Evolutionary conservation across 352 stramenopile species (phyloP), one percentile per base, ranked within the genome.

Genomic region (Phytophthora fragariae): DNA sequence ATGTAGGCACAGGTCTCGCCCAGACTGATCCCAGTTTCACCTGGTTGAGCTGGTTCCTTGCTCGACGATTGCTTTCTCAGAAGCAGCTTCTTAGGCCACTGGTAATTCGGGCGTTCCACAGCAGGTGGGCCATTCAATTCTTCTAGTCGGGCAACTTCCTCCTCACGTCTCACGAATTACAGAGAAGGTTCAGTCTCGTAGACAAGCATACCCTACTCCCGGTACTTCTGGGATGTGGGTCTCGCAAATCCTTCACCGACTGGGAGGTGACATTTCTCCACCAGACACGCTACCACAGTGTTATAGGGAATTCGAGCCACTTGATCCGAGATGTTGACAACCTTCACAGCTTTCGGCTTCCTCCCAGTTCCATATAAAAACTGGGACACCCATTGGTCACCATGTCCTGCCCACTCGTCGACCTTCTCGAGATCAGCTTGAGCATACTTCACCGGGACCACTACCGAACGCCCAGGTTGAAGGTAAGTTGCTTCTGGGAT

Each of bases 181-280:
- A 9, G 41, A 6, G 57, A 56, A 2, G 57, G 57, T 15, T 64
- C 57, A 46, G 14, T 17, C 19, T 64, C 57, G 11, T 46, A 56
- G 5, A 35, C 24, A 15, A 64, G 39, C 44, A 33, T 7, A 39
- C 8, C 14, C 57, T 44, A 64, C 15, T 64, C 39, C 3, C 44
- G 24, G 12, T 64, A 64, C n/a, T 64, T 64, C 41, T 46, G 39
- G 4, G 41, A 56, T 3, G 4, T 29, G 5, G 57, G 57, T 12
- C 41, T 14, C 4, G 47, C 44, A 57, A 56, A 56, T 47, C 27
- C 3, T 5, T 46, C 57, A 5, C 44, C 5, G 15, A 7, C 4
- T 5, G 44, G 57, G 3, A 64, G 41, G 53, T 56, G 21, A 21
- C 19, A 19, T 39, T 46, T 60, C 17, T 46, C 54, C 0, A 60